These are phyloP conservation scores for Penicillium alfredii DNA, from an alignment of 495 filamentous ascomycete genomes.

Conservation along the genomic window DNA sequence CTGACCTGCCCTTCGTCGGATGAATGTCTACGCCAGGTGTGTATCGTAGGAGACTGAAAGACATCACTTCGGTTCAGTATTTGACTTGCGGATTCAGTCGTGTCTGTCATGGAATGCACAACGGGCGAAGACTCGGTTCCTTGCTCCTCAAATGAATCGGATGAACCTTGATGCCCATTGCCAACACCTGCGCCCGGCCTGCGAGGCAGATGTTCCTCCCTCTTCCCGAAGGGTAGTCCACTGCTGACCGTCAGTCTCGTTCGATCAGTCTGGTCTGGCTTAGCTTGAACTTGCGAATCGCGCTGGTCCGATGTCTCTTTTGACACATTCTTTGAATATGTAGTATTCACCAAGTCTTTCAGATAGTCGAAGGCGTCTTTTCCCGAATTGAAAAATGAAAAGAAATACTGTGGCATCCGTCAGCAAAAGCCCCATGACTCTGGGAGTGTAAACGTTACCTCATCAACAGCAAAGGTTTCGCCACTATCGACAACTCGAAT, in stretches of 20 bases:
- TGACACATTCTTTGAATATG: constrained; percentile 37
- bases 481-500: constrained; percentile 86
- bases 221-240: constrained; percentile 19
- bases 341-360: constrained; percentile 64
- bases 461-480: constrained; percentile 91
- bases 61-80: constrained; percentile 83
- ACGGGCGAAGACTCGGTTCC: constrained; percentile 64
- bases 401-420: too few relatives aligned
- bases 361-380: constrained; percentile 79
- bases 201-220: constrained; percentile 8
- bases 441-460: constrained; percentile 54
- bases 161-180: constrained; percentile 57
- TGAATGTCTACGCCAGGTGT: constrained; percentile 30
- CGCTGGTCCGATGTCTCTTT: constrained; percentile 5
- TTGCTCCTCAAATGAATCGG: constrained; percentile 67
- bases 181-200: constrained; percentile 56
- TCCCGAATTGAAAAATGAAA: constrained; percentile 82
- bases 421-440: too few relatives aligned
- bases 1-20: constrained; percentile 20
- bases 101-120: constrained; percentile 69
- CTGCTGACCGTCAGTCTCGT: constrained; percentile 29
- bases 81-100: constrained; percentile 75
- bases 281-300: constrained; percentile 1
- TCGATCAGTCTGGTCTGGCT: constrained; percentile 16
- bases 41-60: constrained; percentile 79